These are phyloP conservation scores for Delonix regia DNA, from an alignment of 306 rosid genomes.

Conservation along the genomic window DNA sequence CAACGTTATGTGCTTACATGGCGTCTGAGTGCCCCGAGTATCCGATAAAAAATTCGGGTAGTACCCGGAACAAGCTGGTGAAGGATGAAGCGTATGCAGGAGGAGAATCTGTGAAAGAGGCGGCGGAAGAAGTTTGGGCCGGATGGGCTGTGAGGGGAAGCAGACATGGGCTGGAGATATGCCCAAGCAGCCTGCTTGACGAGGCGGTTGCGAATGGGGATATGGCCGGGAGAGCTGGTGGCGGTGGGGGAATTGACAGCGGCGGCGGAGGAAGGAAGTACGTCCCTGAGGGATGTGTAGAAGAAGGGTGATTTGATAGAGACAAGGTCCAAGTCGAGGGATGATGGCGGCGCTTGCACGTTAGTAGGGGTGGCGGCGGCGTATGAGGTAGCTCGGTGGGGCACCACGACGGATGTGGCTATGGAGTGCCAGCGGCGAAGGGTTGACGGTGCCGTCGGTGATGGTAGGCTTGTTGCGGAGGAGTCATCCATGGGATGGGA, in stretches of 20 bases:
- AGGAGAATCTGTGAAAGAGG: constrained; percentile 19
- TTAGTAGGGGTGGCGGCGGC: constrained; percentile 1
- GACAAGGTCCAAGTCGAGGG: constrained; percentile 28
- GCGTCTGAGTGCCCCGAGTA: constrained; percentile 16
- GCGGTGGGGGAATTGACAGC: constrained; percentile 17
- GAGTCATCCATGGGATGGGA: constrained; percentile 39
- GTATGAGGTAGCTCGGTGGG: constrained; percentile 31
- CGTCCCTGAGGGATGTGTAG: constrained; percentile 55
- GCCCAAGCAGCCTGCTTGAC: constrained; percentile 83
- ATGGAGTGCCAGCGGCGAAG: constrained; percentile 51
- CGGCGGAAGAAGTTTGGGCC: constrained; percentile 15
- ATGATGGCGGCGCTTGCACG: constrained; percentile 27
- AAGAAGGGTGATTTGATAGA: constrained; percentile 33
- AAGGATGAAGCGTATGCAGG: neutral
- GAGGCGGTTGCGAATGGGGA: constrained; percentile 44
- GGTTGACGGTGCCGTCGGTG: neutral
- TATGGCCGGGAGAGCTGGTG: constrained; percentile 39
- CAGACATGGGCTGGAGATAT: constrained; percentile 67
- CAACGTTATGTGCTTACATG: neutral
- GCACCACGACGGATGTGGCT: constrained; percentile 40
- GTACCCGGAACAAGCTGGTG: constrained; percentile 9
- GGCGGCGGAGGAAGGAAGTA: constrained; percentile 38
- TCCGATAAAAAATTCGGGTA: constrained; percentile 2
- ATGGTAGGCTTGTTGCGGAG: neutral
- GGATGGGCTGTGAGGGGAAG: constrained; percentile 41